Evolutionary conservation across 805 yeast species (phyloP).

Genomic region (Metschnikowia matae): DNA sequence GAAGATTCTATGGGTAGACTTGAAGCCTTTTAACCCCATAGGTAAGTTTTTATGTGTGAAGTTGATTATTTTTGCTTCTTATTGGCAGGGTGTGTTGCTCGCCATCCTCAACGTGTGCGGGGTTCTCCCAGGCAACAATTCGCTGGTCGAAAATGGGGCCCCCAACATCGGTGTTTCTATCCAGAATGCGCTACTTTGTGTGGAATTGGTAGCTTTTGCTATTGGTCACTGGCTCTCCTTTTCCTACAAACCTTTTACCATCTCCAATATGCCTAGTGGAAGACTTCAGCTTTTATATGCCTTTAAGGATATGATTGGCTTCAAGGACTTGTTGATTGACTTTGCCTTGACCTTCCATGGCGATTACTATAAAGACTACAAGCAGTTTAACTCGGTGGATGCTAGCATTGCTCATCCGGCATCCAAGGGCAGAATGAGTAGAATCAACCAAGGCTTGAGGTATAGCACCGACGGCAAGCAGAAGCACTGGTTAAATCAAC

Average conservation of each 20-base stretch:
- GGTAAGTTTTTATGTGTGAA: slow-evolving; percentile 92
- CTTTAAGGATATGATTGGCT: slow-evolving; percentile 68
- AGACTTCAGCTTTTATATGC: slow-evolving; percentile 62
- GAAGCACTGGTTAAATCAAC: slow-evolving; percentile 69
- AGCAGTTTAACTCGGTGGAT: slow-evolving; percentile 78
- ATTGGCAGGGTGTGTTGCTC: slow-evolving; percentile 84
- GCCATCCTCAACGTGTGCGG: slow-evolving; percentile 50
- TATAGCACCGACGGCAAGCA: slow-evolving; percentile 73
- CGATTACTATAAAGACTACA: slow-evolving; percentile 66
- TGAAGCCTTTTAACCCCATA: slow-evolving; percentile 79
- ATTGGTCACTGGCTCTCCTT: slow-evolving; percentile 87
- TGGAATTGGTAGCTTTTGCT: slow-evolving; percentile 84
- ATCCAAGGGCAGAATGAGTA: slow-evolving; percentile 57
- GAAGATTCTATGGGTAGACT: slow-evolving; percentile 79
- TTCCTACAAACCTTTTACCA: slow-evolving; percentile 67
- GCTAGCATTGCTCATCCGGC: slow-evolving; percentile 64
- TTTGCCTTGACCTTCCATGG: slow-evolving; percentile 68
- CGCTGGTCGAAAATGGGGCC: slow-evolving; percentile 23
- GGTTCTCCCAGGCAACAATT: slow-evolving; percentile 31
- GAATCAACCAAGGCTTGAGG: slow-evolving; percentile 79
- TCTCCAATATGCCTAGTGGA: slow-evolving; percentile 59
- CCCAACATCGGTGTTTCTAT: slow-evolving; percentile 52
- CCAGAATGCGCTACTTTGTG: slow-evolving; percentile 74
- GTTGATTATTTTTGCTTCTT: slow-evolving; percentile 92
- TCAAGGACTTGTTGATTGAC: slow-evolving; percentile 76